Conservation (phyloP, 2,329 filamentous ascomycete species). For the Hawksworthiomyces lignivorus region DNA sequence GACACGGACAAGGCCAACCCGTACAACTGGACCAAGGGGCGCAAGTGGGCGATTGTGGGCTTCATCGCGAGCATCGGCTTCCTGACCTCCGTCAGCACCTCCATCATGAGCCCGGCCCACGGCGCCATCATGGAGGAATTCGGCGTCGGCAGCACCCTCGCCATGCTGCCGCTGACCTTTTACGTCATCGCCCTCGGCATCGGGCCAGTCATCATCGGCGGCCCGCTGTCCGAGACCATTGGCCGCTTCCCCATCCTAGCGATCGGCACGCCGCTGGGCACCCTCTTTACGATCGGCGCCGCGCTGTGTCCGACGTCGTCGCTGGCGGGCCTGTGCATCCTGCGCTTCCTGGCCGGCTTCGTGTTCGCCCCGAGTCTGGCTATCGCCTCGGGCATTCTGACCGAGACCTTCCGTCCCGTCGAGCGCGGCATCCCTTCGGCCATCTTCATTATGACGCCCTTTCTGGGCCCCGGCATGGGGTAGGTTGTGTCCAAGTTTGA, state of each 20-base stretch:
- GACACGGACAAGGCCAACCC: slow-evolving; percentile 37
- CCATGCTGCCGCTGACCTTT: slow-evolving; percentile 51
- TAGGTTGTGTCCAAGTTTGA: slow-evolving; percentile 20
- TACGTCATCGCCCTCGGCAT: slow-evolving; percentile 54
- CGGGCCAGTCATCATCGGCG: slow-evolving; percentile 50
- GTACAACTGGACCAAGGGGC: slow-evolving; percentile 40
- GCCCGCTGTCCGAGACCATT: slow-evolving; percentile 50
- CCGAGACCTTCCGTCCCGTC: slow-evolving; percentile 38
- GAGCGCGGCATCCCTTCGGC: slow-evolving; percentile 34
- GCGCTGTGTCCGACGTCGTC: slow-evolving; percentile 36
- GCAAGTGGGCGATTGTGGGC: slow-evolving; percentile 31
- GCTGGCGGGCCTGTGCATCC: slow-evolving; percentile 42
- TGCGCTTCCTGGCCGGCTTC: slow-evolving; percentile 51
- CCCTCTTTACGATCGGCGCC: slow-evolving; percentile 48
- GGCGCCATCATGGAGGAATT: slow-evolving; percentile 44
- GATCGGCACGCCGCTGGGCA: slow-evolving; percentile 36
- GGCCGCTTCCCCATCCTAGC: slow-evolving; percentile 49
- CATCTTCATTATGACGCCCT: slow-evolving; percentile 42
- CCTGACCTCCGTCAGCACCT: slow-evolving; percentile 44
- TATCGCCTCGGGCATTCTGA: slow-evolving; percentile 40
- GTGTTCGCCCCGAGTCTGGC: slow-evolving; percentile 41
- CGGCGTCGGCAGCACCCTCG: slow-evolving; percentile 42
- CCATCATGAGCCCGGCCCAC: slow-evolving; percentile 44
- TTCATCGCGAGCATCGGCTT: slow-evolving; percentile 33
- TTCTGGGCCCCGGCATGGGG: slow-evolving; percentile 45